A percentile compares a stretch with the other conserved stretches of the same genome.
Evolutionary conservation across 352 stramenopile genomes (phyloP).

Genomic region (Pythium aristosporum): DNA sequence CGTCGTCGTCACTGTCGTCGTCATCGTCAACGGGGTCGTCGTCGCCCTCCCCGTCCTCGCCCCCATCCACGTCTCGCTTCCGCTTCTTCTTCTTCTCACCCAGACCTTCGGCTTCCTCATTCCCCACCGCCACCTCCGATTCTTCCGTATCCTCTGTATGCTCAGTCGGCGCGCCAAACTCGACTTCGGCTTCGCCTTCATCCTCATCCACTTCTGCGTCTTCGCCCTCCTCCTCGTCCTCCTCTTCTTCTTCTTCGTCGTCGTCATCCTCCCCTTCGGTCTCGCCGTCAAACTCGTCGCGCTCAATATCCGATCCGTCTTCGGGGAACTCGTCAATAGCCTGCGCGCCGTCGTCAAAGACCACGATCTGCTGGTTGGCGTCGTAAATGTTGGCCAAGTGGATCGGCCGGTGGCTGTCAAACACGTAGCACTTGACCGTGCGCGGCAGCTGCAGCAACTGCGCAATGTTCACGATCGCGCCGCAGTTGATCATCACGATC

Average conservation of each 20-base stretch:
- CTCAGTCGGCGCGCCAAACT: constrained; percentile 32
- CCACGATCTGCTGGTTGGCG: constrained; percentile 66
- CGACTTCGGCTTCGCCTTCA: constrained; percentile 46
- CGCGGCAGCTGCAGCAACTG: constrained; percentile 72
- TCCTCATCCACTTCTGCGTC: constrained; percentile 38
- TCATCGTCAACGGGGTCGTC: constrained; percentile 26
- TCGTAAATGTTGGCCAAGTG: constrained; percentile 97
- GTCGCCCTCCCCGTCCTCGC: constrained; percentile 29
- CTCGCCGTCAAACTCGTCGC: constrained; percentile 57
- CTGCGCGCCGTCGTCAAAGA: constrained; percentile 81
- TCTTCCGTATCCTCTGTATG: constrained; percentile 9
- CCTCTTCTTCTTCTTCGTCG: constrained; percentile 60
- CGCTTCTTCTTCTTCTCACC: constrained; percentile 35
- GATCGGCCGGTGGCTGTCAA: constrained; percentile 95
- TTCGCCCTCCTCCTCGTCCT: constrained; percentile 53
- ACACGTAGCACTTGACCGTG: constrained; percentile 90
- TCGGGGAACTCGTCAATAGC: constrained; percentile 71
- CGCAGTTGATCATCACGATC: constrained; percentile 94
- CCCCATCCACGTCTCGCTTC: constrained; percentile 34
- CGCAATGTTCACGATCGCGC: constrained; percentile 91
- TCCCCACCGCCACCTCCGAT: constrained; percentile 14
- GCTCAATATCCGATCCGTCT: constrained; percentile 80
- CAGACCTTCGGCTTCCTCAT: neutral
- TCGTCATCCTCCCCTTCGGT: constrained; percentile 59
- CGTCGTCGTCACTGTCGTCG: neutral